phyloP scores from a whole-genome alignment of 331 rosid species.

The Telfairia occidentalis region DNA sequence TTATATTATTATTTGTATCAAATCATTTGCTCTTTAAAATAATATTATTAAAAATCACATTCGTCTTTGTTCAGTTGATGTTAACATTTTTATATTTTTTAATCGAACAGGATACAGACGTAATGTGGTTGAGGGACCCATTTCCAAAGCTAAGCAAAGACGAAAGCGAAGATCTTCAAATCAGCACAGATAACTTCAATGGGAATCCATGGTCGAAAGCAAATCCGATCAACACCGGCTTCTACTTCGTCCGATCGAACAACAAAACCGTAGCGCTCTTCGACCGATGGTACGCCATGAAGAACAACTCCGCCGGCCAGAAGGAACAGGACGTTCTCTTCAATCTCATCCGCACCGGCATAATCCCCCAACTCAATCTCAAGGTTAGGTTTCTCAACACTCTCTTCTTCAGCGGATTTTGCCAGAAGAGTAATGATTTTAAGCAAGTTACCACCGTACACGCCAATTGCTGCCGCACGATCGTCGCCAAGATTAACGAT shows the following conservation, averaged over 20 bases:
- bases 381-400: constrained; percentile 24
- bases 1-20: too few species aligned
- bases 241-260: constrained; percentile 52
- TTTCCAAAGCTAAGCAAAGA: constrained; percentile 36
- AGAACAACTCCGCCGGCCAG: constrained; percentile 35
- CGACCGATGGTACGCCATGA: constrained; percentile 47
- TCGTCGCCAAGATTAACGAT: constrained; percentile 26
- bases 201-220: constrained; percentile 36
- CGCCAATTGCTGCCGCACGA: constrained; percentile 35
- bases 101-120: constrained; percentile 50
- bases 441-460: constrained; percentile 27
- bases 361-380: constrained; percentile 19
- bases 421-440: constrained; percentile 27
- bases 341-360: constrained; percentile 27
- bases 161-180: constrained; percentile 52
- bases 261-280: constrained; percentile 51
- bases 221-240: constrained; percentile 60
- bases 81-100: too few species aligned
- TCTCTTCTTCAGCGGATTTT: constrained; percentile 35
- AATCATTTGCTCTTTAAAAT: too few species aligned
- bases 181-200: constrained; percentile 37
- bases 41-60: too few species aligned
- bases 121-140: constrained; percentile 77
- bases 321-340: constrained; percentile 71
- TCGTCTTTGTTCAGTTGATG: too few species aligned